Conservation (phyloP, 2,329 filamentous ascomycete species). For the Dothistroma pini region DNA sequence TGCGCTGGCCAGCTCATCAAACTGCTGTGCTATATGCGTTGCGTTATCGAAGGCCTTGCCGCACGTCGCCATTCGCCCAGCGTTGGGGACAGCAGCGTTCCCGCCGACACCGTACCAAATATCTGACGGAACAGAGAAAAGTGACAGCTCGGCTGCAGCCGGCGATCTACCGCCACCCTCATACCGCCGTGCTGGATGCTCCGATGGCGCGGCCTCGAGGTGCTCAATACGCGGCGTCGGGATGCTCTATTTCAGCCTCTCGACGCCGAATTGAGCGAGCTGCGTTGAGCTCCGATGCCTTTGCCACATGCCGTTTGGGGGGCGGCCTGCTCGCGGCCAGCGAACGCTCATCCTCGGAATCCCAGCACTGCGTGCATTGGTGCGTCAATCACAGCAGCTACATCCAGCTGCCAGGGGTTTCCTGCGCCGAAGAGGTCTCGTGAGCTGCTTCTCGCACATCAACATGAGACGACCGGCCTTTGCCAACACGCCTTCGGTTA, state of each 20-base stretch:
- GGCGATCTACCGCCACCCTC: constrained; percentile 11
- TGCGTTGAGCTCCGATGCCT: constrained; percentile 9
- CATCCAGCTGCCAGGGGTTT: constrained; percentile 13
- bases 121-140: constrained; percentile 3
- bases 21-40: constrained; percentile 2
- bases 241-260: constrained; percentile 21
- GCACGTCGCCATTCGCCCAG: neutral
- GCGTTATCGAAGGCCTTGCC: neutral
- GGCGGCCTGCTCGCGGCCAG: constrained; percentile 1
- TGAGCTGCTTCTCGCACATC: neutral
- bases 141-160: constrained; percentile 16
- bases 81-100: neutral
- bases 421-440: neutral
- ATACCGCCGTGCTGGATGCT: constrained; percentile 16
- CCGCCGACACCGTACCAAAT: neutral
- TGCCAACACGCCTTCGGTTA: constrained; percentile 3
- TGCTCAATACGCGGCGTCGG: constrained; percentile 18
- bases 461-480: neutral
- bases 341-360: constrained; percentile 6
- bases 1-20: constrained; percentile 4
- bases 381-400: constrained; percentile 11
- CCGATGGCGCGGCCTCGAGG: constrained; percentile 16
- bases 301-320: constrained; percentile 9
- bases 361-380: constrained; percentile 22
- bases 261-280: constrained; percentile 12